These are phyloP conservation scores for Raddia distichophylla DNA, from an alignment of 176 grass and related monocot species.

Conservation along the genomic window DNA sequence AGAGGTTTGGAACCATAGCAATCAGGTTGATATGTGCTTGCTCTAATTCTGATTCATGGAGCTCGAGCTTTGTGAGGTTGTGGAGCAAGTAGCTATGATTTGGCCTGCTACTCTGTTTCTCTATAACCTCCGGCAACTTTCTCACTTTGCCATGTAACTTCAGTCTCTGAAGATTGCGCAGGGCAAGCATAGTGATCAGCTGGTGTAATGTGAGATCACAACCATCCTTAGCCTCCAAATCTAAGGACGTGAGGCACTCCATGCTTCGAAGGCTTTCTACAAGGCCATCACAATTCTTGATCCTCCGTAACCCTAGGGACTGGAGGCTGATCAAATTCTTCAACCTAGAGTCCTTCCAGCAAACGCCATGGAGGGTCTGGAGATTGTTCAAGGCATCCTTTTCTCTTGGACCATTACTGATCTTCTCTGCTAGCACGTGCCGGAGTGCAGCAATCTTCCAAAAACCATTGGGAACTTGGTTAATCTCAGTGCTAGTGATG, in stretches of 20 bases:
- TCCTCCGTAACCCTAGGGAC: neutral
- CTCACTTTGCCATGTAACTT: neutral
- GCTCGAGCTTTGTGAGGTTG: conserved; percentile 10
- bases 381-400: neutral
- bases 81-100: neutral
- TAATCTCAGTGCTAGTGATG: neutral
- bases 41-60: neutral
- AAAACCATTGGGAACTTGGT: neutral
- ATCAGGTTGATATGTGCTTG: neutral
- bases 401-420: neutral
- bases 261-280: neutral
- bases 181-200: neutral
- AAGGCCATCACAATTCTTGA: neutral
- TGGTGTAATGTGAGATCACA: neutral
- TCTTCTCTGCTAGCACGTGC: neutral
- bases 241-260: conserved; percentile 12
- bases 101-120: no score
- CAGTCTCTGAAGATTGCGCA: neutral
- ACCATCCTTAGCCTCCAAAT: neutral
- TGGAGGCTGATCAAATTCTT: neutral
- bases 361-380: conserved; percentile 12
- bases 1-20: neutral
- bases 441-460: conserved; percentile 3
- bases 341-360: neutral
- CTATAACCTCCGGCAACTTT: neutral